phyloP scores from a whole-genome alignment of 75 land plant genomes.

The Picea glauca region DNA sequence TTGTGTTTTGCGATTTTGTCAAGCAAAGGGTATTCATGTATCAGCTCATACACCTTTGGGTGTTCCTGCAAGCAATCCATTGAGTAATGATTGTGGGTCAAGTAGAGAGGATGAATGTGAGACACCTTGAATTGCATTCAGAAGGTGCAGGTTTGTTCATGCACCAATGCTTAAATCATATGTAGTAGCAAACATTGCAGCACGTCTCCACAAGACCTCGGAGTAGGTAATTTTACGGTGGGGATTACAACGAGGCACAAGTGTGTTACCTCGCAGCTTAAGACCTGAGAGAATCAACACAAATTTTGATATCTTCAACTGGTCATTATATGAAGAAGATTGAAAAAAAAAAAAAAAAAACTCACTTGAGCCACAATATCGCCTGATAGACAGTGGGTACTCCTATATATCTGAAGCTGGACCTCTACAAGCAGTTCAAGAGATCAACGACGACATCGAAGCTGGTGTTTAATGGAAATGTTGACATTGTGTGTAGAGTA shows the following conservation, averaged over 20 bases:
- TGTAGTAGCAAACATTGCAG: slow-evolving; percentile 60
- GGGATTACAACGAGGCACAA: slow-evolving; percentile 81
- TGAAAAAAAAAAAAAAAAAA: slow-evolving; percentile 42
- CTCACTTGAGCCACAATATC: slow-evolving; percentile 57
- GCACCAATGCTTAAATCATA: slow-evolving; percentile 61
- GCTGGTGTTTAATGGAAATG: background rate
- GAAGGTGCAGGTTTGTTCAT: slow-evolving; percentile 69
- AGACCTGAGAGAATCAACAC: slow-evolving; percentile 56
- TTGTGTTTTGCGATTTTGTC: slow-evolving; percentile 34
- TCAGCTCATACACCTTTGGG: slow-evolving; percentile 83
- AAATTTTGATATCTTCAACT: slow-evolving; percentile 71
- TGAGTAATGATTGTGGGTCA: slow-evolving; percentile 36
- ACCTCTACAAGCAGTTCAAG: slow-evolving; percentile 65
- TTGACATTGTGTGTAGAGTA: background rate
- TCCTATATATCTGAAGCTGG: slow-evolving; percentile 23
- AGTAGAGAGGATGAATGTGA: slow-evolving; percentile 57
- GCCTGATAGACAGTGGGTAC: slow-evolving; percentile 39
- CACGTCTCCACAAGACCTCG: slow-evolving; percentile 47
- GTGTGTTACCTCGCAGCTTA: slow-evolving; percentile 74
- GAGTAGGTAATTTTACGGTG: slow-evolving; percentile 73
- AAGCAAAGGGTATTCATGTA: slow-evolving; percentile 72
- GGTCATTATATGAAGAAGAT: slow-evolving; percentile 69
- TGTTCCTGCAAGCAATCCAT: slow-evolving; percentile 31
- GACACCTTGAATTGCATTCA: slow-evolving; percentile 47
- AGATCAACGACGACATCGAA: slow-evolving; percentile 45